Evolutionary conservation across 345 rosid species (phyloP).

Genomic region (Populus davidiana): DNA sequence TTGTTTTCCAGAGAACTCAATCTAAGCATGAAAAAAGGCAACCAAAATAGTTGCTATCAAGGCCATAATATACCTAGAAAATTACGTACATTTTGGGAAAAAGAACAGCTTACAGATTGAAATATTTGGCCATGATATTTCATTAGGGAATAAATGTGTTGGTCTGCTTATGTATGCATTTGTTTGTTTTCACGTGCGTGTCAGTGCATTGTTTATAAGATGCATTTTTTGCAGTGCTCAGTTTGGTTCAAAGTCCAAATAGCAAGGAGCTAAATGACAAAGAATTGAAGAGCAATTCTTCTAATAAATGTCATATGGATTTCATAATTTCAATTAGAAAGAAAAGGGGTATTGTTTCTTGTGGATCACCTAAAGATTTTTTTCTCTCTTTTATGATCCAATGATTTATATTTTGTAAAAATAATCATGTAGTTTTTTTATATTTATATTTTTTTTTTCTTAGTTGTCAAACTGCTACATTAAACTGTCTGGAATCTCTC

Average conservation of each 20-base stretch:
- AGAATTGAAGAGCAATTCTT: too few species aligned
- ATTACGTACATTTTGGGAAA: not conserved
- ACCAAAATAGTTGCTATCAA: not conserved
- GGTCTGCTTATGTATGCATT: not conserved
- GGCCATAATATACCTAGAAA: not conserved
- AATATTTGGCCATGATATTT: not conserved
- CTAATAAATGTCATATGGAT: too few species aligned
- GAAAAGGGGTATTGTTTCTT: too few species aligned
- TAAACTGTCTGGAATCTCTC: too few species aligned
- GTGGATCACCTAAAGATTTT: too few species aligned
- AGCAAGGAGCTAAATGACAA: not conserved
- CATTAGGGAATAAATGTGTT: not conserved
- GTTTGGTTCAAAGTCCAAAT: not conserved
- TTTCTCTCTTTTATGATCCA: too few species aligned
- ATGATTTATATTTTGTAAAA: not conserved
- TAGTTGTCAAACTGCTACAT: not conserved
- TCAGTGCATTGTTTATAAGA: not conserved
- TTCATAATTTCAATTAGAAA: too few species aligned
- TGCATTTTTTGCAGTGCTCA: not conserved
- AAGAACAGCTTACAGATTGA: not conserved
- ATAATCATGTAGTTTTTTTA: not conserved
- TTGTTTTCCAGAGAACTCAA: conserved; percentile 1
- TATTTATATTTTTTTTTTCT: not conserved
- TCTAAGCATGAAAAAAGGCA: not conserved
- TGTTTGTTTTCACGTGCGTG: too few species aligned